phyloP scores from a whole-genome alignment of 176 grass and related monocot genomes.

The Eragrostis nindensis region DNA sequence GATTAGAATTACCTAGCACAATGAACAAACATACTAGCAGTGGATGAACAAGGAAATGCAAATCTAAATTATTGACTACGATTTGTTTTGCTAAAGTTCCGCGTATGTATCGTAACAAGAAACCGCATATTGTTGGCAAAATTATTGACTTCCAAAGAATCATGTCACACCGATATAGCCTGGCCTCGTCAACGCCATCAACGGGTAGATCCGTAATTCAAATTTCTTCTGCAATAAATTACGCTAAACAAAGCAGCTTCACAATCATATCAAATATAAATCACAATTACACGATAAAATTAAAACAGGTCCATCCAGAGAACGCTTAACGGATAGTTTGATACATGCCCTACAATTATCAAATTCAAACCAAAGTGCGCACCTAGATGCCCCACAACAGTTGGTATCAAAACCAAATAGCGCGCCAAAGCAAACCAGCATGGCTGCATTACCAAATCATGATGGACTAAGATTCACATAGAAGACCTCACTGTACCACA shows the following conservation, averaged over 20 bases:
- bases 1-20: not conserved
- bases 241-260: not conserved
- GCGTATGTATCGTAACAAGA: not conserved
- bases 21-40: not conserved
- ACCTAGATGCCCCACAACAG: not conserved
- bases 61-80: not conserved
- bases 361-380: no score
- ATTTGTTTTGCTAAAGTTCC: not conserved
- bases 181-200: not conserved
- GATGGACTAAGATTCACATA: no score
- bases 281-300: not conserved
- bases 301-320: not conserved
- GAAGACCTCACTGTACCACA: no score
- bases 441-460: no score
- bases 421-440: not conserved
- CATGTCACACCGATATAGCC: not conserved
- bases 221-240: not conserved
- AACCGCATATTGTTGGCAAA: not conserved
- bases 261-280: not conserved
- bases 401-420: not conserved
- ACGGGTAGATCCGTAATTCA: not conserved
- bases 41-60: not conserved
- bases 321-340: not conserved
- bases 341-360: not conserved
- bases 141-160: not conserved